phyloP scores from a whole-genome alignment of 2,329 filamentous ascomycete species.

The Hortaea sp. region DNA sequence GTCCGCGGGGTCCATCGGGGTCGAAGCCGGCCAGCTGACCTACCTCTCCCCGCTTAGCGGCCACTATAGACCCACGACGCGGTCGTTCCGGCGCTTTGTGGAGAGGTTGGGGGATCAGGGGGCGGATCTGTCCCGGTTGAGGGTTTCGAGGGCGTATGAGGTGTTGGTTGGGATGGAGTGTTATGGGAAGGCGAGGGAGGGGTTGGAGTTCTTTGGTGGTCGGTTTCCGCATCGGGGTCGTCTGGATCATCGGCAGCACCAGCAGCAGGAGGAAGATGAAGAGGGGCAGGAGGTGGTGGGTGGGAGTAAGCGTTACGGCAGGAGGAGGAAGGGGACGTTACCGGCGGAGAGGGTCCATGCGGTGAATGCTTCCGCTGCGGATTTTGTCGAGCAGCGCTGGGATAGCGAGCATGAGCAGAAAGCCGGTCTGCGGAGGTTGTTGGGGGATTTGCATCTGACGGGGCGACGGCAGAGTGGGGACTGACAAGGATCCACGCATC shows the following conservation, averaged over 20 bases:
- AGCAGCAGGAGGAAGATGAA: too few relatives aligned
- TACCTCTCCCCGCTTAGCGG: slow-evolving; percentile 60
- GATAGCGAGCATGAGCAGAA: slow-evolving; percentile 5
- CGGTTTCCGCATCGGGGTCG: too few relatives aligned
- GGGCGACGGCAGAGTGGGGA: too few relatives aligned
- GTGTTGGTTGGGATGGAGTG: slow-evolving; percentile 71
- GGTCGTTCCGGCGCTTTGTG: slow-evolving; percentile 73
- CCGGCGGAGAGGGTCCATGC: slow-evolving; percentile 43
- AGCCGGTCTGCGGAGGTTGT: slow-evolving; percentile 1
- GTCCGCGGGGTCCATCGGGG: slow-evolving; percentile 72
- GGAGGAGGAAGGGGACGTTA: slow-evolving; percentile 45
- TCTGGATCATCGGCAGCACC: too few relatives aligned
- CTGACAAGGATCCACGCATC: too few relatives aligned
- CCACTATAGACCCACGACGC: slow-evolving; percentile 74
- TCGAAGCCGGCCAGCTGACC: slow-evolving; percentile 66
- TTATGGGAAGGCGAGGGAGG: slow-evolving; percentile 60
- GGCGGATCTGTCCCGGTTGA: slow-evolving; percentile 67
- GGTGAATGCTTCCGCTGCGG: slow-evolving; percentile 1
- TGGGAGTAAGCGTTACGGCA: slow-evolving; percentile 33
- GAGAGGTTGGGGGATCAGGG: slow-evolving; percentile 59
- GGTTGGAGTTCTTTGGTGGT: slow-evolving; percentile 38
- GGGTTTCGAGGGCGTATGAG: slow-evolving; percentile 69
- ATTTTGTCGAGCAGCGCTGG: slow-evolving; percentile 8
- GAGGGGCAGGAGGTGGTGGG: slow-evolving; percentile 28
- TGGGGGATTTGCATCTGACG: slow-evolving; percentile 2